Evolutionary conservation across 306 rosid species (phyloP).

Genomic region (Cicer chorassanicum): DNA sequence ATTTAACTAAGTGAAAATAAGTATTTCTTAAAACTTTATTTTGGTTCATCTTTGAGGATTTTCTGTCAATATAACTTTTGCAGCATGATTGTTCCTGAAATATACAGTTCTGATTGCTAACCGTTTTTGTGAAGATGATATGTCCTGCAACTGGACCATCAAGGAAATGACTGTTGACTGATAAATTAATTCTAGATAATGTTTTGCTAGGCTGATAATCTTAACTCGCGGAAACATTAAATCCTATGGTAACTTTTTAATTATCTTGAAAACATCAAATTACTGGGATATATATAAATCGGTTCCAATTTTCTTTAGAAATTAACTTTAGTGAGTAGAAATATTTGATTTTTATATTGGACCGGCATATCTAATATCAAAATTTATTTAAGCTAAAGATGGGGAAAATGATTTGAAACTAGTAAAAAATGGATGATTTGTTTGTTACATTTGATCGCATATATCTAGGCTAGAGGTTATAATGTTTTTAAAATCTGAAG

Average conservation of each 20-base stretch:
- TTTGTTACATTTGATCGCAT: constrained; percentile 3
- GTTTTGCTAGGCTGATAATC: constrained; percentile 19
- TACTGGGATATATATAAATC: constrained; percentile 12
- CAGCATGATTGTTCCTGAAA: constrained; percentile 18
- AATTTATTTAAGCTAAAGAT: constrained; percentile 24
- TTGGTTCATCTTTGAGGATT: constrained; percentile 37
- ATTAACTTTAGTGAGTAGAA: background rate
- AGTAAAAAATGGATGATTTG: constrained; percentile 6
- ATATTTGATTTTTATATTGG: constrained; percentile 11
- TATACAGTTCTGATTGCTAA: constrained; percentile 21
- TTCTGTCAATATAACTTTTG: constrained; percentile 25
- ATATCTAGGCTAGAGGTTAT: background rate
- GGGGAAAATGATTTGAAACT: constrained; percentile 15
- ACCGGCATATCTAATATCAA: background rate
- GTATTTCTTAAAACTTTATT: constrained; percentile 18
- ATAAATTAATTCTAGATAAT: constrained; percentile 20
- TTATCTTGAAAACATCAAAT: constrained; percentile 1
- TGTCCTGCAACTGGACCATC: constrained; percentile 2
- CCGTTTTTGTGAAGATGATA: constrained; percentile 36
- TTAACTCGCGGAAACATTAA: constrained; percentile 11
- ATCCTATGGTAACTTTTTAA: constrained; percentile 9
- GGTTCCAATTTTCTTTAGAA: constrained; percentile 25
- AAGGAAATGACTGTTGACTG: constrained; percentile 15
- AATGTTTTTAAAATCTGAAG: constrained; percentile 32
- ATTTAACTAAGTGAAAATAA: background rate